phyloP scores from a whole-genome alignment of 1,284 basidiomycete genomes.

The Puccinia novopanici region DNA sequence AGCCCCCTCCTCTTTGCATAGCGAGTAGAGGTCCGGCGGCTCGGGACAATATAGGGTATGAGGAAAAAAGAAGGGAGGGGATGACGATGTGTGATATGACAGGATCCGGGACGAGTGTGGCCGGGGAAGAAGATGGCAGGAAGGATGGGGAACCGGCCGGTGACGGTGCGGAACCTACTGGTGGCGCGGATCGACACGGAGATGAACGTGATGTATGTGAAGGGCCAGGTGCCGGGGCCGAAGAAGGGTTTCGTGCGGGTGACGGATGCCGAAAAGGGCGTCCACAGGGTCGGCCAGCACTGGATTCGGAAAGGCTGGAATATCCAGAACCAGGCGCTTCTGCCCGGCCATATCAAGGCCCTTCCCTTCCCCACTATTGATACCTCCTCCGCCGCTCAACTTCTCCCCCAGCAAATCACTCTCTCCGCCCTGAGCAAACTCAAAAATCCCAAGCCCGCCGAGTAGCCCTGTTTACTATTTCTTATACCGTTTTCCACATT shows the following conservation, averaged over 20 bases:
- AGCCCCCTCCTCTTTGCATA: slow-evolving; percentile 8
- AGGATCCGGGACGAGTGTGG: no score
- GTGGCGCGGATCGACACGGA: slow-evolving; percentile 84
- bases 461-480: no score
- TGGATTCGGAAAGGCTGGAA: slow-evolving; percentile 56
- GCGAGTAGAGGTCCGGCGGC: background rate
- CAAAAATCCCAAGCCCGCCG: slow-evolving; percentile 20
- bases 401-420: slow-evolving; percentile 50
- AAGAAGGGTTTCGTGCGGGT: slow-evolving; percentile 62
- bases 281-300: slow-evolving; percentile 57
- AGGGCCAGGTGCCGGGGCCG: slow-evolving; percentile 65
- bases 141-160: no score
- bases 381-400: no score
- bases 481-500: no score
- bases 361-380: slow-evolving; percentile 59
- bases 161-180: no score
- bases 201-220: slow-evolving; percentile 83
- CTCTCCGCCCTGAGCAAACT: slow-evolving; percentile 31
- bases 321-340: slow-evolving; percentile 56
- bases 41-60: no score
- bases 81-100: slow-evolving; percentile 84
- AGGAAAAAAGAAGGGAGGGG: slow-evolving; percentile 96
- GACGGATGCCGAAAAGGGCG: slow-evolving; percentile 57
- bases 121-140: no score
- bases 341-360: slow-evolving; percentile 56